Evolutionary conservation across 495 filamentous ascomycete genomes (phyloP), one percentile per base, ranked within the genome.

Genomic region (Penicillium desertorum): DNA sequence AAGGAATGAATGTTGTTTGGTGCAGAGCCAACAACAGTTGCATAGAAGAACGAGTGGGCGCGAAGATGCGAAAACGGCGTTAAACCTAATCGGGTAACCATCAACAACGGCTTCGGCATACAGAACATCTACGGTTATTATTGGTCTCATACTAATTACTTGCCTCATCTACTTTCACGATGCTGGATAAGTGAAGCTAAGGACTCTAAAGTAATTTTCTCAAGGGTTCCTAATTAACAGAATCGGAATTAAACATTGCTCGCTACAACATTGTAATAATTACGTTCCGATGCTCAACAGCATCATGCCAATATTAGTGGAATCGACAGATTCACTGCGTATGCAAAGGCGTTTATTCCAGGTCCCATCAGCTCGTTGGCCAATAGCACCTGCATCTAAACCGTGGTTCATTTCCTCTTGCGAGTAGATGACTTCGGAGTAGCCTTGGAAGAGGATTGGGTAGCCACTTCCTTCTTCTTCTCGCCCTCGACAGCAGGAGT

Each of bases 401-500:
- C 3, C 20, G 30, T 45, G 27, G 43, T 56, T 68, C 62, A 79
- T 63, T 79, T 79, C 34, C 76, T 64, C 70, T 73, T 76, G 23
- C 76, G 75, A 42, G 75, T 65, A 12, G 71, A 64, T 6, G 68
- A 37, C 47, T 71, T 70, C 42, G 64, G 65, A 22, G 59, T 62
- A 41, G 66, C 66, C 54, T 74, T 71, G 53, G 67, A 62, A 34
- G 75, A 73, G 3, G 72, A 66, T 51, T 73, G 57, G 22, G 65
- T 51, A 9, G 63, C 56, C 8, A 55, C 54, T 27, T 64, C 53
- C 16, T 61, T 60, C 63, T 79, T 76, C 59, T 79, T 76, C 19
- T 71, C 71, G 9, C 64, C 48, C 65, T 76, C 59, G 14, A 47
- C 72, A 45, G 68, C 66, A 57, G 74, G 56, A 48, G 79, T 79